Evolutionary conservation across 2,329 filamentous ascomycete species (phyloP), one percentile per base, ranked within the genome.

Genomic region (Elsinoe necatrix): DNA sequence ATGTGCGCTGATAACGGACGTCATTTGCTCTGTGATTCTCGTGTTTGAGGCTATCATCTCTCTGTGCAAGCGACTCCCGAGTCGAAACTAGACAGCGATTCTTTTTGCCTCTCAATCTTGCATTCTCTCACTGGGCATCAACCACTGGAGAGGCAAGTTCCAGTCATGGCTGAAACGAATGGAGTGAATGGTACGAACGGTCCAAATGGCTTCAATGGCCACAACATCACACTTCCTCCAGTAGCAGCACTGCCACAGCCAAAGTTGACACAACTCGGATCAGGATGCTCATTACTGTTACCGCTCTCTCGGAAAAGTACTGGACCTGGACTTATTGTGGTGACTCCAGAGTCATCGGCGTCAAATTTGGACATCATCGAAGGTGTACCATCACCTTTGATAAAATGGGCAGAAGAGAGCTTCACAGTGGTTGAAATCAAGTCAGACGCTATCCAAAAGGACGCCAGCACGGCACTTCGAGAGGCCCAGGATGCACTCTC

Each of bases 381-480:
- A 69, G 43, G 65, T 75, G 76, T 78, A 55, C 83, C 84, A 0
- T 73, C 77, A 7, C 80, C 81, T 0, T 63, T 80, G 12, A 65
- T 80, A 59, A 88, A 87, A 68, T 87, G 85, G 85, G 84, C 83
- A 0, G 84, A 88, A 65, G 85, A 88, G 66, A 82, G 84, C 0
- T 87, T 80, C 61, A 73, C 79, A 0, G 82, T 87, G 2, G 80
- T 73, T 0, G 77, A 85, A 65, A 65, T 86, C 0, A 64, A 69
- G 1, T 63, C 71, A 1, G 48, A 61, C 25, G 39, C 61, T 5
- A 7, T 61, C 20, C 50, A 59, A 16, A 48, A 61, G 51, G 56
- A 14, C 54, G 60, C 14, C 48, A 25, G 48, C 29, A 52, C 58
- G n/a, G 59, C 63, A 42, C 16, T 67, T 12, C 29, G 55, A 2